Base-by-base conservation (phyloP, 345 rosid genomes). In the Atalantia buxifolia region DNA sequence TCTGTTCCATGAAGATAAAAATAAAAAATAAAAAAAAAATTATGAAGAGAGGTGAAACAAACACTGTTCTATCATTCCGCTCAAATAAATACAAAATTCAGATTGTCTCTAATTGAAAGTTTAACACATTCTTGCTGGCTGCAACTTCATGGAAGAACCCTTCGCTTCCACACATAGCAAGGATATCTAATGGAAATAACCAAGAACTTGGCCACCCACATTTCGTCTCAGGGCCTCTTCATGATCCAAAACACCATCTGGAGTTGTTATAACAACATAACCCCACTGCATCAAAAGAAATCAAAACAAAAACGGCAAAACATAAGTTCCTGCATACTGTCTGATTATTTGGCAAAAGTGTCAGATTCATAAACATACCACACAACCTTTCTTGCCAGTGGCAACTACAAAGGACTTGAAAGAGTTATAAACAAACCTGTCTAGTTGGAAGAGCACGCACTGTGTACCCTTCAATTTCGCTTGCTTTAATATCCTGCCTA, bases 161-260 rank as follows among this genome's bases (percentile, higher is more conserved):
- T 62, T 42, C 21, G 19, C 66, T 74, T 21, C 53, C 36, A 63
- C 19, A 53, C 78, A 63, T 50, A 60, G 57, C 38, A 57, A 22
- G 25, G 12, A 38, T 72, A 13, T 80, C 88, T 90, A 96, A 80
- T 91, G 90, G 65, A 96, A 96, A 83, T 88, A 90, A 80, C 99
- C 98, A 80, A 94, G 91, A 81, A 96, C 94, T 69, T 92, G 97
- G 81, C 98, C 99, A 67, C 98, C 98, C 9, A 88, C 94, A 63
- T 96, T 94, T 71, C 89, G 84, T 72, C 64, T 87, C 21, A 85
- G 82, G 53, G 99, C 99, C 75, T 92, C 95, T 83, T 96, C 98
- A 79, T 96, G 98, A 77, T 96, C 99, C 93, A 96, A 83, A 81
- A 96, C 85, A 65, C 97, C 99, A 57, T 94, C 95, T 1, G 97